phyloP scores from a whole-genome alignment of 2,329 filamentous ascomycete species.

The Leptographium lundbergii region DNA sequence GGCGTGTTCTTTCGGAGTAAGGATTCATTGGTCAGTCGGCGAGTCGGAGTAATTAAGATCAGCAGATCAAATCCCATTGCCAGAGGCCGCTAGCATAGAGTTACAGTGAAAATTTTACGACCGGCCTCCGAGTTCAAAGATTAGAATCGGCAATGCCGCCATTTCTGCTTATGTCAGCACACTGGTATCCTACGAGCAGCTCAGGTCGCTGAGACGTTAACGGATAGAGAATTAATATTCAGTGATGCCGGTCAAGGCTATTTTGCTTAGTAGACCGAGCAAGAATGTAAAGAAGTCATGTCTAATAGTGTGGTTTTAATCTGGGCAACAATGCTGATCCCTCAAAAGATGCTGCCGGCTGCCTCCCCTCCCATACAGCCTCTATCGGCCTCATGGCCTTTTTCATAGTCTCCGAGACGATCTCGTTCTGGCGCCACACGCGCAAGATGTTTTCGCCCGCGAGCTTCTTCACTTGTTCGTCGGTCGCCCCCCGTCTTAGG shows the following conservation, averaged over 20 bases:
- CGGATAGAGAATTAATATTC: no score
- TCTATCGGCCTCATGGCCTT: background rate
- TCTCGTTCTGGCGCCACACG: background rate
- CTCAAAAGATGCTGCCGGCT: background rate
- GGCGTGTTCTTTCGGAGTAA: background rate
- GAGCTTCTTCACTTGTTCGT: constrained; percentile 1
- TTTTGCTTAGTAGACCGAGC: background rate
- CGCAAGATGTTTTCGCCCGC: constrained; percentile 4
- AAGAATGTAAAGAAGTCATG: background rate
- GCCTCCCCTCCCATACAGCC: background rate
- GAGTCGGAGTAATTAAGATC: background rate
- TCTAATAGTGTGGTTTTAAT: background rate
- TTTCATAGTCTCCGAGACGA: background rate
- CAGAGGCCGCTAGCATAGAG: background rate
- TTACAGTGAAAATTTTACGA: background rate
- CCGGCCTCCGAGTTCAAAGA: no score
- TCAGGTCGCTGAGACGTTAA: no score
- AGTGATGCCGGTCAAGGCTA: background rate
- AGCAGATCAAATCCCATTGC: background rate
- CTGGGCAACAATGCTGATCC: background rate
- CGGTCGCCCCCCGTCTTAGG: background rate
- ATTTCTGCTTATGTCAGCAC: background rate
- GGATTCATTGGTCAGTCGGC: background rate
- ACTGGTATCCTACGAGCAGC: no score
- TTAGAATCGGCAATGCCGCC: no score